Conservation (phyloP, 2,329 filamentous ascomycete genomes). For the Colletotrichum sp. region DNA sequence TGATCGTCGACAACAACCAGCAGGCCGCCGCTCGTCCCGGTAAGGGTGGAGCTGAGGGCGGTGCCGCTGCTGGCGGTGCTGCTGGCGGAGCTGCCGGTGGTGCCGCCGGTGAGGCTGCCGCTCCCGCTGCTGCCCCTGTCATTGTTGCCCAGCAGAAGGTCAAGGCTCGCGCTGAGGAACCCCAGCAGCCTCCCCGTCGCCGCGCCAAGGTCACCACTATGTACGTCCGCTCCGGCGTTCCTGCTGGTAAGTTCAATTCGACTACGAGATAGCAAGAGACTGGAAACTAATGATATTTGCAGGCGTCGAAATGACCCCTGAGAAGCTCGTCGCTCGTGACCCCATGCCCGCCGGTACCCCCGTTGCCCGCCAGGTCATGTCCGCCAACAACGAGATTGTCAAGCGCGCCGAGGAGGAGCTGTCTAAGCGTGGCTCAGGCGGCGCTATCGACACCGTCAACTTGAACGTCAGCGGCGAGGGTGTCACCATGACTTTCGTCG, state of each 20-base stretch:
- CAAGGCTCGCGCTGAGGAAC: constrained; percentile 12
- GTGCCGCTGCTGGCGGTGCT: constrained; percentile 1
- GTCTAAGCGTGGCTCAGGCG: constrained; percentile 11
- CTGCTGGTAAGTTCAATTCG: constrained; percentile 39
- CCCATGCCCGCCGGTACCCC: neutral
- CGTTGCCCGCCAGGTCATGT: constrained; percentile 13
- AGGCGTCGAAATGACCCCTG: constrained; percentile 16
- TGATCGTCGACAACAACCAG: constrained; percentile 40
- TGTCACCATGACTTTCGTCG: constrained; percentile 52
- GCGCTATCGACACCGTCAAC: constrained; percentile 46
- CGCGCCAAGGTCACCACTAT: constrained; percentile 51
- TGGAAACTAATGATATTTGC: neutral
- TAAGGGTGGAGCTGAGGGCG: neutral
- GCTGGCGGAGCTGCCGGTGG: constrained; percentile 24
- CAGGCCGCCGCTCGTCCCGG: constrained; percentile 28
- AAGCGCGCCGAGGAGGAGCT: constrained; percentile 23
- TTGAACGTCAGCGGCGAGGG: constrained; percentile 49
- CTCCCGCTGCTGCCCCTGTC: neutral
- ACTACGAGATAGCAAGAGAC: neutral
- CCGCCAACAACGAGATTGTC: neutral
- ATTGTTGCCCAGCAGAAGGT: constrained; percentile 17
- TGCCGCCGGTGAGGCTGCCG: neutral
- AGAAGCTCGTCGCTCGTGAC: constrained; percentile 19
- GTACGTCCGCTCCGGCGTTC: constrained; percentile 49
- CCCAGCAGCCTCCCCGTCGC: constrained; percentile 31